Conservation (phyloP, 805 yeast species). For the Pichia phayaonensis region DNA sequence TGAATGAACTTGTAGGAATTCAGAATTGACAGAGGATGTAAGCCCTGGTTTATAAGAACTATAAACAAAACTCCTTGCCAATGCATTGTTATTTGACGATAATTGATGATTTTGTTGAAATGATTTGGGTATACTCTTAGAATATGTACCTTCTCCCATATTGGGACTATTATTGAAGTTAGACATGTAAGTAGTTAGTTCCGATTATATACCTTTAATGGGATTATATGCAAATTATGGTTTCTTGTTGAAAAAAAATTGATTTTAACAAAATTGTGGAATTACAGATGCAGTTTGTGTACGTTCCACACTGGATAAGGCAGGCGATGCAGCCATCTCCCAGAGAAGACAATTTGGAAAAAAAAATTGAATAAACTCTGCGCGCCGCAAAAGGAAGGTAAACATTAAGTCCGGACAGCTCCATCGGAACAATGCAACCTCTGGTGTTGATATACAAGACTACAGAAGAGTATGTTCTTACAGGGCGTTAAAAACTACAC, state of each 20-base stretch:
- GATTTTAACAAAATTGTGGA: too few relatives aligned
- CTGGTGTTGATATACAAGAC: too few relatives aligned
- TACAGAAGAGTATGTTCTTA: neutral
- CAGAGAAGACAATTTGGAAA: neutral
- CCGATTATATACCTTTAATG: too few relatives aligned
- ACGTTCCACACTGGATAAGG: too few relatives aligned
- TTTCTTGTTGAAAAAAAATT: too few relatives aligned
- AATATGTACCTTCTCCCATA: neutral
- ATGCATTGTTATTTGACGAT: constrained; percentile 17
- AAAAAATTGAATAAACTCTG: neutral
- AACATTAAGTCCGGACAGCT: too few relatives aligned
- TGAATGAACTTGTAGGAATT: constrained; percentile 32
- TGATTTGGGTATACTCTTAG: constrained; percentile 6
- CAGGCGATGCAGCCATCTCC: neutral
- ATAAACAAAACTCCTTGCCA: constrained; percentile 35
- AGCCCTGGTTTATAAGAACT: constrained; percentile 26
- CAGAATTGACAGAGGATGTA: constrained; percentile 27
- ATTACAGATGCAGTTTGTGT: neutral
- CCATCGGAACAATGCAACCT: too few relatives aligned
- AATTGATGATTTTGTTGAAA: constrained; percentile 10
- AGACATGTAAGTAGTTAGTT: too few relatives aligned
- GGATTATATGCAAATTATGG: too few relatives aligned
- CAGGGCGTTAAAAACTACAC: too few relatives aligned
- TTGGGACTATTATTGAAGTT: neutral
- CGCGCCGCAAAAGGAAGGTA: too few relatives aligned